A percentile compares a stretch with the other conserved stretches of the same genome.
Evolutionary conservation across 2,329 filamentous ascomycete species (phyloP).

Genomic region (Colletotrichum abscissum): DNA sequence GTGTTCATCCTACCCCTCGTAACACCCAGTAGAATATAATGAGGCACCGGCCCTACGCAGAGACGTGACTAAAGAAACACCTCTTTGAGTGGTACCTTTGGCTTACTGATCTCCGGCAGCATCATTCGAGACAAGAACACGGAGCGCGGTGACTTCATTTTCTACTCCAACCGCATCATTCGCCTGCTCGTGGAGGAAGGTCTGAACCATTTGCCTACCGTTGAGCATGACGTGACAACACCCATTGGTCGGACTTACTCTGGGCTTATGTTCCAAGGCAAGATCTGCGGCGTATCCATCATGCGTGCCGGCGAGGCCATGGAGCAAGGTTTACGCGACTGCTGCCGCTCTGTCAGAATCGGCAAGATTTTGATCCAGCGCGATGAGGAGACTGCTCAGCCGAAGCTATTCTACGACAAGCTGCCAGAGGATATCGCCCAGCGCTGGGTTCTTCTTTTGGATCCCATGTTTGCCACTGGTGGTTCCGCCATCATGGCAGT

Average conservation of each 20-base stretch:
- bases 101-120: conserved; percentile 57
- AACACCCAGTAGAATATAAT: neutral
- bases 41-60: neutral
- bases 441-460: conserved; percentile 91
- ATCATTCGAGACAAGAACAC: conserved; percentile 96
- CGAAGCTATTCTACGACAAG: conserved; percentile 98
- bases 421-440: conserved; percentile 92
- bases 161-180: conserved; percentile 98
- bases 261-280: conserved; percentile 94
- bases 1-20: conserved; percentile 27
- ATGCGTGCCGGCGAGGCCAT: conserved; percentile 99
- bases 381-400: conserved; percentile 92
- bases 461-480: conserved; percentile 99
- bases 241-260: conserved; percentile 90
- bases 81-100: neutral
- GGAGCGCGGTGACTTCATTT: conserved; percentile 95
- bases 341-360: conserved; percentile 96
- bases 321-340: conserved; percentile 96
- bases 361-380: conserved; percentile 98
- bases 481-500: conserved; percentile 98
- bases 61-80: neutral
- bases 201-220: conserved; percentile 93
- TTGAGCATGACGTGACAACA: conserved; percentile 89
- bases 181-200: conserved; percentile 96
- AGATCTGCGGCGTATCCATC: conserved; percentile 98